A percentile compares a stretch with the other conserved stretches of the same genome.
phyloP scores from a whole-genome alignment of 2,329 filamentous ascomycete species.

The Ascochyta rabiei region DNA sequence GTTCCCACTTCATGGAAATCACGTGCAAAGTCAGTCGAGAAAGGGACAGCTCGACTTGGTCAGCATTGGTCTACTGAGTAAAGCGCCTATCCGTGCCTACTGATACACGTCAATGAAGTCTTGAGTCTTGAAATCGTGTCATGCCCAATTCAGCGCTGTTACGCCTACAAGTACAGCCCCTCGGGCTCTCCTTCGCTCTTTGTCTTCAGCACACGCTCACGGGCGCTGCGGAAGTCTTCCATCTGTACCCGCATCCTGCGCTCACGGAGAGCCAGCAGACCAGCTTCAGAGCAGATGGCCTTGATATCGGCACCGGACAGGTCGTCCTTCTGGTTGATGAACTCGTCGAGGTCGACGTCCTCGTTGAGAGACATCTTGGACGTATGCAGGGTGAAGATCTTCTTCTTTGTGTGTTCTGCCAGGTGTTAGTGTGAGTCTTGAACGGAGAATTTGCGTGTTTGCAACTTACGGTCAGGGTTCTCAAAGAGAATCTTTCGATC shows the following conservation, averaged over 20 bases:
- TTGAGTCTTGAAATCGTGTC: constrained; percentile 10
- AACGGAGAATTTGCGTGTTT: too few relatives aligned
- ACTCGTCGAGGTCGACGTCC: constrained; percentile 98
- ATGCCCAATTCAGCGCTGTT: neutral
- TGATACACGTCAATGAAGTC: constrained; percentile 25
- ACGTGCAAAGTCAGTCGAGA: neutral
- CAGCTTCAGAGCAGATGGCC: constrained; percentile 97
- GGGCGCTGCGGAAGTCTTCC: constrained; percentile 92
- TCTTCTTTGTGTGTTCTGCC: constrained; percentile 89
- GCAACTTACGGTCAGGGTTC: constrained; percentile 68
- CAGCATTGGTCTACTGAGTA: constrained; percentile 2
- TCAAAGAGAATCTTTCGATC: constrained; percentile 93
- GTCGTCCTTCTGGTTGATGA: constrained; percentile 98
- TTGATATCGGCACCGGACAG: constrained; percentile 97
- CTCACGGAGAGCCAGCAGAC: constrained; percentile 91
- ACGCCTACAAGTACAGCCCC: constrained; percentile 88
- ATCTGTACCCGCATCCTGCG: constrained; percentile 98
- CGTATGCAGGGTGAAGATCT: constrained; percentile 98
- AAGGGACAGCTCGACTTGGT: neutral
- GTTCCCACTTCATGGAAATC: neutral
- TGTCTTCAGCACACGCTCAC: constrained; percentile 94
- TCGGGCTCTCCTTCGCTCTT: constrained; percentile 99
- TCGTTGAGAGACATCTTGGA: constrained; percentile 97
- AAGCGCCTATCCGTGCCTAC: constrained; percentile 15
- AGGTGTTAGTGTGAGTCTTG: constrained; percentile 58